Evolutionary conservation across 2,329 filamentous ascomycete genomes (phyloP).

Genomic region (Xylariales sp.): DNA sequence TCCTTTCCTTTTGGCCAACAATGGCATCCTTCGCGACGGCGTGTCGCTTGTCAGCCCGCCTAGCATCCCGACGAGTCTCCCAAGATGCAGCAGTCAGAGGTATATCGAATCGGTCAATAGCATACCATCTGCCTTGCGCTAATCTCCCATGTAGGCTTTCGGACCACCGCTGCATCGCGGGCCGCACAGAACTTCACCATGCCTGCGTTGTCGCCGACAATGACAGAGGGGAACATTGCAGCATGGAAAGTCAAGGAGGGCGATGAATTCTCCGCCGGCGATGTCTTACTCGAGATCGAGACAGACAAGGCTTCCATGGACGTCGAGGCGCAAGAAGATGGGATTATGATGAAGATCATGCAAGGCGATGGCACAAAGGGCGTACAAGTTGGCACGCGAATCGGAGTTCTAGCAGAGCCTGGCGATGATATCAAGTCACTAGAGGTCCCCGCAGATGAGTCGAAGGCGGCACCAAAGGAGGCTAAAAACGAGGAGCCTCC

Average conservation of each 20-base stretch:
- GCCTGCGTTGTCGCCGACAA: slow-evolving; percentile 86
- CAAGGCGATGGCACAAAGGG: slow-evolving; percentile 68
- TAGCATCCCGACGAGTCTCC: slow-evolving; percentile 49
- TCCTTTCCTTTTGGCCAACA: slow-evolving; percentile 23
- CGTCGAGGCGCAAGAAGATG: slow-evolving; percentile 87
- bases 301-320: slow-evolving; percentile 95
- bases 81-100: slow-evolving; percentile 53
- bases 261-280: slow-evolving; percentile 74
- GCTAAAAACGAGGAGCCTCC: slow-evolving; percentile 24
- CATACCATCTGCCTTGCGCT: slow-evolving; percentile 6
- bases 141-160: slow-evolving; percentile 53
- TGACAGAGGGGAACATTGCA: slow-evolving; percentile 89
- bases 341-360: slow-evolving; percentile 78
- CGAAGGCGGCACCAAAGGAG: slow-evolving; percentile 33
- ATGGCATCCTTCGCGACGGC: slow-evolving; percentile 66
- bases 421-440: slow-evolving; percentile 74
- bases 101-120: slow-evolving; percentile 36
- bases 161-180: slow-evolving; percentile 55
- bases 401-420: slow-evolving; percentile 76
- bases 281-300: slow-evolving; percentile 87
- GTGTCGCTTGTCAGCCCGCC: slow-evolving; percentile 59
- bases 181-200: slow-evolving; percentile 86
- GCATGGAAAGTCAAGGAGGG: slow-evolving; percentile 85
- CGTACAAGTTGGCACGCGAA: slow-evolving; percentile 73
- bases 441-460: slow-evolving; percentile 68